These are phyloP conservation scores for Hypsizygus ulmarius DNA, from an alignment of 1,284 basidiomycete genomes.

Conservation along the genomic window DNA sequence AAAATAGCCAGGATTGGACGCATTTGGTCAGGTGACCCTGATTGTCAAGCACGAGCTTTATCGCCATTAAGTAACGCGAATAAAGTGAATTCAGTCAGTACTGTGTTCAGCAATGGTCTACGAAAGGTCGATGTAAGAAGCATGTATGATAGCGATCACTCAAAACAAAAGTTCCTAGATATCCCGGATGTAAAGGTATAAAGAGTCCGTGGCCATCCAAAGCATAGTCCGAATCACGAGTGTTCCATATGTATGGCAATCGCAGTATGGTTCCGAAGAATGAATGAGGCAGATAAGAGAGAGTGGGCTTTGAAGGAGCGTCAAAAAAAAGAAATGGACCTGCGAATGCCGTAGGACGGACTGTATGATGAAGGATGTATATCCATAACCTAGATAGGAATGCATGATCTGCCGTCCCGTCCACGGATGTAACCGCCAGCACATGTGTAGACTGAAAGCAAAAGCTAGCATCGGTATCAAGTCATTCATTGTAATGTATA, in stretches of 20 bases:
- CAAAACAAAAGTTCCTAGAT: no score
- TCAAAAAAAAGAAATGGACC: neutral
- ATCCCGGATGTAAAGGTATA: no score
- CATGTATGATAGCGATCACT: no score
- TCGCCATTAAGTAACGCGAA: no score
- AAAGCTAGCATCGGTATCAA: constrained; percentile 8
- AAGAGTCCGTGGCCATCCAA: no score
- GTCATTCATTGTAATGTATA: constrained; percentile 6
- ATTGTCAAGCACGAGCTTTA: no score
- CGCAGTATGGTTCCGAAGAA: neutral
- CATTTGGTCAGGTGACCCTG: constrained; percentile 9
- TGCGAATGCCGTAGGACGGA: neutral
- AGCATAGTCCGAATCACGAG: no score
- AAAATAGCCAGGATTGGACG: constrained; percentile 10
- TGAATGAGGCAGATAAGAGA: neutral
- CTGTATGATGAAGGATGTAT: neutral
- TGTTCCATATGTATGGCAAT: neutral
- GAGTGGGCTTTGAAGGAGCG: no score
- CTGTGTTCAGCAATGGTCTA: neutral
- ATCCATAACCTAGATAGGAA: constrained; percentile 37
- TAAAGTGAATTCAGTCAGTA: no score
- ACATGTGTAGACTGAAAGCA: constrained; percentile 55
- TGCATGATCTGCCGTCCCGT: constrained; percentile 52
- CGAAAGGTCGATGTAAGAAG: no score
- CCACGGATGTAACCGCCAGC: constrained; percentile 50